Evolutionary conservation across 306 rosid species (phyloP), one percentile per base, ranked within the genome.

Genomic region (Aeschynomene evenia): DNA sequence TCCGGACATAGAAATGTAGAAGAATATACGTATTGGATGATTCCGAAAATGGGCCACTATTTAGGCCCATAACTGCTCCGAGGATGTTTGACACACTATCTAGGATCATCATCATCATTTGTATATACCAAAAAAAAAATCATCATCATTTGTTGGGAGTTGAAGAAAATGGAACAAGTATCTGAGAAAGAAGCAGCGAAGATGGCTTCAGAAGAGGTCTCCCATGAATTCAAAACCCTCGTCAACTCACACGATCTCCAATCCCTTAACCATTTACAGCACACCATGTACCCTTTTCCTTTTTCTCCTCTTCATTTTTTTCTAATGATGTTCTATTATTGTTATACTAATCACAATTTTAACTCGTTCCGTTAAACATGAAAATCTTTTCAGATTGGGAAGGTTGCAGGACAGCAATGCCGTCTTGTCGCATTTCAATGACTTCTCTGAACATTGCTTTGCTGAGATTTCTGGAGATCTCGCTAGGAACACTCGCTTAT

Each of bases 401-500:
- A 94, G 99, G 75, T 85, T 94, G 79, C 99, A 91, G 83, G 97
- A 94, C 26, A 89, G 92, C 78, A 91, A 88, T 68, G 99, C 97
- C 3, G 97, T 91, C 0, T 80, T 94, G 60, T 84, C 97, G 0
- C 97, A 94, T 79, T 94, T 88, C 54, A 94, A 87, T 46, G 99
- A 94, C 18, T 86, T 84, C 84, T 94, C 96, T 49, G 92, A 88
- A 69, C 53, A 91, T 54, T 87, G 96, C 71, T 91, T 59, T 43
- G 59, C 87, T n/a, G 88, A 85, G 72, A 83, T 85, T 79, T 84
- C 92, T 43, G 96, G 87, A 50, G 97, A 94, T 53, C 74, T 88
- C 45, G 56, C 84, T 0, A 81, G 77, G 68, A 84, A 91, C 73
- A 85, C 97, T 7, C 88, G 95, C 31, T 49, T 79, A 0, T 73